phyloP scores from a whole-genome alignment of 495 filamentous ascomycete species.

The Penicillium pancosmium region DNA sequence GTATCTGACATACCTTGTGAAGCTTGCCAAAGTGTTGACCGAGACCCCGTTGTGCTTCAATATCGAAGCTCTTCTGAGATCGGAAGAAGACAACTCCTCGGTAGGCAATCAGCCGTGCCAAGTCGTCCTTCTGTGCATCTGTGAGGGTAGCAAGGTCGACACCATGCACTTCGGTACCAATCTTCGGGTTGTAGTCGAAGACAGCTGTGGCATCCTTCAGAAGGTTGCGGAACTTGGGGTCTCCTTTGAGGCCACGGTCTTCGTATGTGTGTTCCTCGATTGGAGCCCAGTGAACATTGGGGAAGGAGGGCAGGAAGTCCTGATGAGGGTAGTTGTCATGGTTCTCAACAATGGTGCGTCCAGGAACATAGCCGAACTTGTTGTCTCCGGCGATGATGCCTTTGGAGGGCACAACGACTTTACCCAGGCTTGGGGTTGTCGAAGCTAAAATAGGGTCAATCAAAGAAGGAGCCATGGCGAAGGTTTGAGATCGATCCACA shows the following conservation, averaged over 20 bases:
- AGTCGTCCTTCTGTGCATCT: slow-evolving; percentile 72
- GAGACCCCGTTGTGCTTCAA: slow-evolving; percentile 66
- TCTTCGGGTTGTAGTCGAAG: slow-evolving; percentile 66
- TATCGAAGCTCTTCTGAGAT: slow-evolving; percentile 65
- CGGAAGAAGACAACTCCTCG: slow-evolving; percentile 77
- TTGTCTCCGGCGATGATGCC: slow-evolving; percentile 22
- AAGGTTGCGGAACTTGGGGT: slow-evolving; percentile 56
- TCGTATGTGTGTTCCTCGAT: slow-evolving; percentile 53
- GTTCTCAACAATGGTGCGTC: slow-evolving; percentile 45
- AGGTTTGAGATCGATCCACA: neutral
- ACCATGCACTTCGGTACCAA: slow-evolving; percentile 73
- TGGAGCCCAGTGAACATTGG: slow-evolving; percentile 55
- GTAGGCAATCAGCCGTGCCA: slow-evolving; percentile 70
- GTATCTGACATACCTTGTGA: slow-evolving; percentile 51
- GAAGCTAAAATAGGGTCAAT: slow-evolving; percentile 28
- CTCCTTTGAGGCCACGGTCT: slow-evolving; percentile 57
- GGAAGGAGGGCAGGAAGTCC: slow-evolving; percentile 59
- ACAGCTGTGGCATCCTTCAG: slow-evolving; percentile 54
- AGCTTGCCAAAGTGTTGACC: slow-evolving; percentile 67
- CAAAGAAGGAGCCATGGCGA: slow-evolving; percentile 40
- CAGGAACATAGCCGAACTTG: slow-evolving; percentile 50
- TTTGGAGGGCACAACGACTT: slow-evolving; percentile 26
- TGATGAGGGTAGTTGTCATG: slow-evolving; percentile 58
- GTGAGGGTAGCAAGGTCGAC: slow-evolving; percentile 68
- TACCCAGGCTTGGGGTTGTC: slow-evolving; percentile 5